A percentile compares a stretch with the other conserved stretches of the same genome.
These are phyloP conservation scores for Lagenidium giganteum DNA, from an alignment of 352 stramenopile species.

Conservation along the genomic window DNA sequence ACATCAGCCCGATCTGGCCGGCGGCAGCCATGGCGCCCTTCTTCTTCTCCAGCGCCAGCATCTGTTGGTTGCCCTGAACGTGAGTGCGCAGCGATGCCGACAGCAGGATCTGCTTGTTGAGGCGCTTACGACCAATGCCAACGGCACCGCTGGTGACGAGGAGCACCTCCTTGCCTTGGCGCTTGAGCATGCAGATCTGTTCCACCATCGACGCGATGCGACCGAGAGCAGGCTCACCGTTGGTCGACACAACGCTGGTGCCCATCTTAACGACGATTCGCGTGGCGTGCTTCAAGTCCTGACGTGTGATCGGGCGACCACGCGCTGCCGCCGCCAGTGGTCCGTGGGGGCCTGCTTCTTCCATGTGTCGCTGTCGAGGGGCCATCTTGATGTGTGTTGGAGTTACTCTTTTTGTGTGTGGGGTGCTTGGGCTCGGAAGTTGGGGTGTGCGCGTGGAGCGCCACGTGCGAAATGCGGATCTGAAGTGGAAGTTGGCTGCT, in stretches of 20 bases:
- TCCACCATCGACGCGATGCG: slow-evolving; percentile 90
- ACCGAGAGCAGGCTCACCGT: slow-evolving; percentile 88
- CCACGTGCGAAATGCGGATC: no score
- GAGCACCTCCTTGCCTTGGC: slow-evolving; percentile 85
- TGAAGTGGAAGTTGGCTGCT: no score
- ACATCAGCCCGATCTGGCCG: slow-evolving; percentile 97
- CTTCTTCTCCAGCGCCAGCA: slow-evolving; percentile 87
- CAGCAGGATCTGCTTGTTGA: slow-evolving; percentile 93
- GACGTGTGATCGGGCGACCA: slow-evolving; percentile 56
- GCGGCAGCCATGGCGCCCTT: slow-evolving; percentile 87
- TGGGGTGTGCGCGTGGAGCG: no score
- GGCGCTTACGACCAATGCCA: slow-evolving; percentile 89
- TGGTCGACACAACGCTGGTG: slow-evolving; percentile 93
- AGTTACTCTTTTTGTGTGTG: no score
- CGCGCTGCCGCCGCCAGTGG: no score
- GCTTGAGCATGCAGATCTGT: slow-evolving; percentile 92
- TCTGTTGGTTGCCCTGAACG: slow-evolving; percentile 86
- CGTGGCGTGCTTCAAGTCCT: slow-evolving; percentile 69
- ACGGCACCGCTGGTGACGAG: slow-evolving; percentile 90
- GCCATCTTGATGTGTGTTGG: no score
- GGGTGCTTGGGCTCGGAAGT: no score
- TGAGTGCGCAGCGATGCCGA: slow-evolving; percentile 82
- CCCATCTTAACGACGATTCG: slow-evolving; percentile 96
- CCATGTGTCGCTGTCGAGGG: no score
- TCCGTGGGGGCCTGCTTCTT: no score